These are phyloP conservation scores for Phytophthora cactorum DNA, from an alignment of 352 stramenopile species.

Conservation along the genomic window DNA sequence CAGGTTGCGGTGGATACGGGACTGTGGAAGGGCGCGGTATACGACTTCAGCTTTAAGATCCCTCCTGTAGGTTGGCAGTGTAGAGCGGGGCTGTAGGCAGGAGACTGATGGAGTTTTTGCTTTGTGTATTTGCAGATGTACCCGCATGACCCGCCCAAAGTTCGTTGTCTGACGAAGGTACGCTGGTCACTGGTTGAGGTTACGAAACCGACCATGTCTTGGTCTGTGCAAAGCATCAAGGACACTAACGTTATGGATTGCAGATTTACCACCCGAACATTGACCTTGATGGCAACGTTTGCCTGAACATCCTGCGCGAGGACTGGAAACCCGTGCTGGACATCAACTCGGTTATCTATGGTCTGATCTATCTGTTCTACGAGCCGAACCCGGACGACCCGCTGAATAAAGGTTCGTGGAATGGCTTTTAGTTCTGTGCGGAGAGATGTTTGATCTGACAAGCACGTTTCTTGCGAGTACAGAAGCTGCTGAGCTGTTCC, in stretches of 20 bases:
- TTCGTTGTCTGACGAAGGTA: conserved; percentile 96
- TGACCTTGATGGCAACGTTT: conserved; percentile 98
- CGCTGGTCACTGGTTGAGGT: neutral
- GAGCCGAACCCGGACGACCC: conserved; percentile 99
- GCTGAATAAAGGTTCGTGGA: conserved; percentile 90
- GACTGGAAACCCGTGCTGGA: conserved; percentile 99
- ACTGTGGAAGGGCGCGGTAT: conserved; percentile 97
- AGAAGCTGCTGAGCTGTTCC: conserved; percentile 97
- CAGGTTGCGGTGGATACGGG: conserved; percentile 94
- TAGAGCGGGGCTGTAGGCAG: neutral
- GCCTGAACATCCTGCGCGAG: conserved; percentile 97
- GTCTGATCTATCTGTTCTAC: conserved; percentile 99
- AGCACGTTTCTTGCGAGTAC: conserved; percentile 23
- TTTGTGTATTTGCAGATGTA: conserved; percentile 70
- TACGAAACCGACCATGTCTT: neutral
- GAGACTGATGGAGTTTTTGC: conserved; percentile 8
- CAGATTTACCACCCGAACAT: conserved; percentile 99
- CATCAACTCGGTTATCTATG: conserved; percentile 99
- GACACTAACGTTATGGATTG: conserved; percentile 12
- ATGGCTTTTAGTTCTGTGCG: neutral
- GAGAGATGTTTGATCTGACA: conserved; percentile 4
- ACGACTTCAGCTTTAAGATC: conserved; percentile 98
- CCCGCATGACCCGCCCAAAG: conserved; percentile 98
- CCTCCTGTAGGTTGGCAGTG: conserved; percentile 74
- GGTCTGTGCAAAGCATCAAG: conserved; percentile 4